Evolutionary conservation across 176 grass and related monocot genomes (phyloP), one percentile per base, ranked within the genome.

Genomic region (Eleusine indica): DNA sequence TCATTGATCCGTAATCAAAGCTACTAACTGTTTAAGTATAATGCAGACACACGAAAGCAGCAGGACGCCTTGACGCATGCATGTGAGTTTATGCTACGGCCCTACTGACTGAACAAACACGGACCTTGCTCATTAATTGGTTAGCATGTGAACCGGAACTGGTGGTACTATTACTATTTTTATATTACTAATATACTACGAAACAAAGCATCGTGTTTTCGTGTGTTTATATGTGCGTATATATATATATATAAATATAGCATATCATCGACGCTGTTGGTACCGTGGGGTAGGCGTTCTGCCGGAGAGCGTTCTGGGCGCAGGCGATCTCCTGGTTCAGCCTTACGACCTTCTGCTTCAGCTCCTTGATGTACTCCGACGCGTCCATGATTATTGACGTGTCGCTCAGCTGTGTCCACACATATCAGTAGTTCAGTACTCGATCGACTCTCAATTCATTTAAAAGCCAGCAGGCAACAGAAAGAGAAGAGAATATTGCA

Each of bases 311-410:
- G 47, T 87, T 88, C 46, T 94, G 91, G 1, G 75, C 90, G 51
- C 83, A 90, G 25, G 91, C 74, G 52, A 96, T 93, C 79, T 99
- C 97, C 70, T 95, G 91, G 40, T 99, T 99, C 78, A 99, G 77
- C 89, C 90, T 94, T 62, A 78, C 83, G 14, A 96, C 89, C 74
- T 99, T 99, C 86, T 96, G 93, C 88, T 99, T 96, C 86, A 99
- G 74, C 83, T 96, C 97, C 78, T 90, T 86, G 85, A 99, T 99
- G 79, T 99, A 99, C 37, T 84, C 92, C 25, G 93, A 94, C 29
- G 97, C 97, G 83, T 99, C 97, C 78, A 99, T 66, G 60, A 99
- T 89, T 75, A 99, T 96, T 6, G 97, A 94, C 30, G 97, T 75
- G 22, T 96, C 87, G 71, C 82, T 99, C 70, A 96, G 1, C 97